A percentile compares a stretch with the other conserved stretches of the same genome.
These are phyloP conservation scores for Funneliformis geosporum DNA, from an alignment of 192 early-diverging fungal species.

Conservation along the genomic window DNA sequence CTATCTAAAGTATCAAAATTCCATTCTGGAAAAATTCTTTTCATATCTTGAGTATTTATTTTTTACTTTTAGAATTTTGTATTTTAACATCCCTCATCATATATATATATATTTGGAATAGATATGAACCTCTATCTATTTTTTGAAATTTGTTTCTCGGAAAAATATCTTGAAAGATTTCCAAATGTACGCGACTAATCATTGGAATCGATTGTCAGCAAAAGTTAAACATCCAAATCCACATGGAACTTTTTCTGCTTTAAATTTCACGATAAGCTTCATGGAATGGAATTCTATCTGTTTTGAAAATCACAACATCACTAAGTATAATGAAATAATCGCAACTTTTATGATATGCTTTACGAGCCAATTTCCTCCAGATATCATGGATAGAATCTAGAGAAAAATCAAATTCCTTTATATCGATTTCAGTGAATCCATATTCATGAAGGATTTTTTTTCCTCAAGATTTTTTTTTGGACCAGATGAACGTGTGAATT, in stretches of 20 bases:
- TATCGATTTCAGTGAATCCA: neutral
- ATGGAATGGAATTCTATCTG: neutral
- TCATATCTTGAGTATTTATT: neutral
- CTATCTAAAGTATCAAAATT: neutral
- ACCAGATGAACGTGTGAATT: neutral
- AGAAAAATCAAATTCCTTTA: neutral
- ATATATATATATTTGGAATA: slow-evolving; percentile 26
- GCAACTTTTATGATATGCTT: neutral
- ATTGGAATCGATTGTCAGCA: slow-evolving; percentile 3
- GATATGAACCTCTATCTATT: neutral
- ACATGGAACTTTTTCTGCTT: slow-evolving; percentile 13
- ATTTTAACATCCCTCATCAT: too few relatives aligned
- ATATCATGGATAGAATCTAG: neutral
- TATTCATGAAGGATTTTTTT: neutral
- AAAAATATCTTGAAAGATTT: slow-evolving; percentile 16
- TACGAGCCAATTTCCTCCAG: slow-evolving; percentile 2
- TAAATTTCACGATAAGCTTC: neutral
- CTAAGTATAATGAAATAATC: slow-evolving; percentile 10
- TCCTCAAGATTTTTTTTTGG: neutral
- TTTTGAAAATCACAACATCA: neutral
- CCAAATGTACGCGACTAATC: neutral
- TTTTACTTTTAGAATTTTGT: too few relatives aligned
- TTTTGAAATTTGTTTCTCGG: neutral
- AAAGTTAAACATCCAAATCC: slow-evolving; percentile 15
- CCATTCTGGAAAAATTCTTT: neutral